Conservation (phyloP, 441 rosid genomes). For the Erodium trifolium region DNA sequence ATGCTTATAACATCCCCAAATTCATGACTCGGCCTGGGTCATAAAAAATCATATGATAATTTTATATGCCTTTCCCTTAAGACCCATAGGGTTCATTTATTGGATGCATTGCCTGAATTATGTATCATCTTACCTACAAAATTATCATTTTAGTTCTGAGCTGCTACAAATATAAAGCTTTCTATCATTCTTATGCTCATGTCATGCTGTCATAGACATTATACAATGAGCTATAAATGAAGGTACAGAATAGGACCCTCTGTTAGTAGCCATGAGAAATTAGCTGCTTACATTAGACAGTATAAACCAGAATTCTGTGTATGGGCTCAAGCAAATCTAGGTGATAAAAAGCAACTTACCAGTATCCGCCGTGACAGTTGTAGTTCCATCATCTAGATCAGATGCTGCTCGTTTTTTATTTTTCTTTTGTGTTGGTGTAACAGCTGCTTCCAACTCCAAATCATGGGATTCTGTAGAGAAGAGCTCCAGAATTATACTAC, state of each 20-base stretch:
- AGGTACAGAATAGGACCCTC: background rate
- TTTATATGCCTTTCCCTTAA: background rate
- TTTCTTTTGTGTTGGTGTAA: constrained; percentile 21
- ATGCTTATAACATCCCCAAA: background rate
- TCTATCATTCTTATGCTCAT: background rate
- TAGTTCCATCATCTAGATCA: constrained; percentile 7
- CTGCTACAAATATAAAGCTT: background rate
- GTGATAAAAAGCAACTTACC: constrained; percentile 27
- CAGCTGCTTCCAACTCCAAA: constrained; percentile 23
- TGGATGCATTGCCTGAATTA: background rate
- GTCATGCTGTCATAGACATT: background rate
- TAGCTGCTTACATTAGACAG: background rate
- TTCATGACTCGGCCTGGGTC: background rate
- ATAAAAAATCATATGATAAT: too few relatives aligned
- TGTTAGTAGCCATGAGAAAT: background rate
- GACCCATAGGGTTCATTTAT: background rate
- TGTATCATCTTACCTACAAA: background rate
- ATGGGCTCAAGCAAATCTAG: background rate
- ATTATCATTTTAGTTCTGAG: background rate
- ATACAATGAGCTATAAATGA: background rate
- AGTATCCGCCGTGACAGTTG: constrained; percentile 22
- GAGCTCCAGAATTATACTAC: background rate
- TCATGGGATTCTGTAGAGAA: constrained; percentile 17
- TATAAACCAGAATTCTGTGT: background rate
- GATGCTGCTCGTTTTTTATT: constrained; percentile 49